Percentiles rank a stretch among this genome's conserved stretches.
phyloP scores from a whole-genome alignment of 2,329 filamentous ascomycete genomes.

The Pezicula radicicola region DNA sequence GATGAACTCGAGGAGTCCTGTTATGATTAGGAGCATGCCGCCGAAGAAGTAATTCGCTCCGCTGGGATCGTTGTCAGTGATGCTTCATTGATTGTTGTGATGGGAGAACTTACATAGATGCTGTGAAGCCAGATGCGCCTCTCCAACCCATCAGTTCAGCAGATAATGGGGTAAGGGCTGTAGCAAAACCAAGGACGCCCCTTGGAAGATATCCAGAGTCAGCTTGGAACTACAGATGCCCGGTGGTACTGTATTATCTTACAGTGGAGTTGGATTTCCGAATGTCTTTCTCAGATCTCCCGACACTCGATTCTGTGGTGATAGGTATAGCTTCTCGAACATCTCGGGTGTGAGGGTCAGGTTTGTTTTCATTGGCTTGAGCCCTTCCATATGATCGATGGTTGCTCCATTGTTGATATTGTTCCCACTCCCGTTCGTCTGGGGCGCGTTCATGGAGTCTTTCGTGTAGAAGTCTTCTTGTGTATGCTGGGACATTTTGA shows the following conservation, averaged over 20 bases:
- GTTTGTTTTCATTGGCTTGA: constrained; percentile 19
- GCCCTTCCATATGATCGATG: not conserved
- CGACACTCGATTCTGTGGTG: constrained; percentile 48
- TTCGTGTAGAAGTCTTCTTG: not conserved
- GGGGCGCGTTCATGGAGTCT: not conserved
- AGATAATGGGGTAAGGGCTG: constrained; percentile 44
- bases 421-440: not conserved
- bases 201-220: not conserved
- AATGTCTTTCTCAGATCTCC: constrained; percentile 54
- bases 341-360: constrained; percentile 55
- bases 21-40: constrained; percentile 46
- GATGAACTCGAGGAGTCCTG: constrained; percentile 50
- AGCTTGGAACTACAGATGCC: not conserved
- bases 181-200: constrained; percentile 46
- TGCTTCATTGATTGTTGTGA: no score
- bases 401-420: not conserved
- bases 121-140: constrained; percentile 43
- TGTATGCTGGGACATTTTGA: not conserved
- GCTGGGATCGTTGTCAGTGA: constrained; percentile 16
- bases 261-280: constrained; percentile 61
- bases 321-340: constrained; percentile 63
- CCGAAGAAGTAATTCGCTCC: constrained; percentile 47
- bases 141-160: constrained; percentile 50
- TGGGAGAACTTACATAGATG: constrained; percentile 38
- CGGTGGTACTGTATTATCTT: constrained; percentile 15